Base-by-base conservation (phyloP, 139 green algal genomes). In the Coccomyxa sp. region DNA sequence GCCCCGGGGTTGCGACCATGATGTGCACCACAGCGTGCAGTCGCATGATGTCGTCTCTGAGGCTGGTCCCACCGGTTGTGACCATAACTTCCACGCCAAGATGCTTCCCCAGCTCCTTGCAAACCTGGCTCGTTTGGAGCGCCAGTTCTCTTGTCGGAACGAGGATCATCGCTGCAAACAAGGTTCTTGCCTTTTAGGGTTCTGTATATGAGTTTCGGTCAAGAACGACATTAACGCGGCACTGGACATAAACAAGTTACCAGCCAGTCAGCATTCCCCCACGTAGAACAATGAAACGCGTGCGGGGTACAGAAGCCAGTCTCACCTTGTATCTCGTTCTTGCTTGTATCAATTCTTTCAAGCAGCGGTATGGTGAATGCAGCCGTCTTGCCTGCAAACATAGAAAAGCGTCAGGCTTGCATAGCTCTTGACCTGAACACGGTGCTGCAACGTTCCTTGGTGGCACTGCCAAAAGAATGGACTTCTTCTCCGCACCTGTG, bases 31-130 rank as follows among this genome's bases (percentile, higher is more conserved):
- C 16, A 13, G 28, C 21, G 87, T 98, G 94, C 58, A 99, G 91
- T 11, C 97, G 94, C 93, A 99, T 96, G 89, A 99, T 99, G 91
- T 99, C 97, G 86, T 99, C 97, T 76, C 97, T 95, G 12, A 99
- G 91, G 77, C 83, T 93, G 30, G 97, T 99, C 59, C 97, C 97
- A 15, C 97, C 97, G 0, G 97, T 99, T 15, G 96, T 98, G 0
- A 98, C 96, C 95, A 99, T 99, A 32, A 99, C 92, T 77, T 93
- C 85, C 30, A 96, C 90, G 58, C 86, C 85, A 79, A 99, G 89
- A 88, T 99, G 95, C 92, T 99, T 99, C 82, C 94, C 95, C 60
- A 99, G 92, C 91, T 99, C 97, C 87, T 98, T 98, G 90, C 90
- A 95, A 0, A 99, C 96, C 81, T 99, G 96, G 25, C 92, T 94